phyloP scores from a whole-genome alignment of 2,329 filamentous ascomycete species.

The Colletotrichum cereale region DNA sequence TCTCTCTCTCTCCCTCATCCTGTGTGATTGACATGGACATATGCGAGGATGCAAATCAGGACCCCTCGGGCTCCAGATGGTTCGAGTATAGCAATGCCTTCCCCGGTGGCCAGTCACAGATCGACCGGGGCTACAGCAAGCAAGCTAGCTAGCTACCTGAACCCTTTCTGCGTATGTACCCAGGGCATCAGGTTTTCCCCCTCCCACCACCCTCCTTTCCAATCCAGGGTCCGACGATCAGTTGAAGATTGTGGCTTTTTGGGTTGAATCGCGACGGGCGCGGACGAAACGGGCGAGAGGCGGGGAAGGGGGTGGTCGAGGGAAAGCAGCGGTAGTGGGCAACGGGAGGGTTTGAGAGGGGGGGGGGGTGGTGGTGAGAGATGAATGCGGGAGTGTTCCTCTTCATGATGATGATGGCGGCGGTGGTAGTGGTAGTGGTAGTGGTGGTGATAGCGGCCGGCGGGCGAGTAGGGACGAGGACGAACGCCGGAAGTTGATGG shows the following conservation, averaged over 20 bases:
- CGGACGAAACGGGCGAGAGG: constrained; percentile 24
- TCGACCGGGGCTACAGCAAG: background rate
- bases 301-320: constrained; percentile 14
- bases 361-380: background rate
- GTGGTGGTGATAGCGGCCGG: constrained; percentile 18
- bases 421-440: constrained; percentile 21
- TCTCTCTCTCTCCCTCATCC: background rate
- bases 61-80: background rate
- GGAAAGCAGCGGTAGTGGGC: background rate
- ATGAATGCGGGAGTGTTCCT: constrained; percentile 13
- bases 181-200: constrained; percentile 1
- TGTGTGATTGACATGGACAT: background rate
- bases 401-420: background rate
- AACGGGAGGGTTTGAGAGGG: constrained; percentile 2
- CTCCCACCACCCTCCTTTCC: background rate
- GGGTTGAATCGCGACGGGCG: constrained; percentile 16
- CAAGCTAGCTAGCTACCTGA: background rate
- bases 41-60: constrained; percentile 5
- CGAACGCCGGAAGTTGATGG: constrained; percentile 11
- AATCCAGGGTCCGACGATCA: constrained; percentile 39
- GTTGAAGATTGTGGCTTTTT: constrained; percentile 35
- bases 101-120: background rate
- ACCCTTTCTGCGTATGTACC: background rate
- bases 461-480: background rate
- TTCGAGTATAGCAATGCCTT: constrained; percentile 3